Percentiles rank a stretch among this genome's conserved stretches.
phyloP scores from a whole-genome alignment of 2,329 filamentous ascomycete species.

The Myrmaecium sp. region DNA sequence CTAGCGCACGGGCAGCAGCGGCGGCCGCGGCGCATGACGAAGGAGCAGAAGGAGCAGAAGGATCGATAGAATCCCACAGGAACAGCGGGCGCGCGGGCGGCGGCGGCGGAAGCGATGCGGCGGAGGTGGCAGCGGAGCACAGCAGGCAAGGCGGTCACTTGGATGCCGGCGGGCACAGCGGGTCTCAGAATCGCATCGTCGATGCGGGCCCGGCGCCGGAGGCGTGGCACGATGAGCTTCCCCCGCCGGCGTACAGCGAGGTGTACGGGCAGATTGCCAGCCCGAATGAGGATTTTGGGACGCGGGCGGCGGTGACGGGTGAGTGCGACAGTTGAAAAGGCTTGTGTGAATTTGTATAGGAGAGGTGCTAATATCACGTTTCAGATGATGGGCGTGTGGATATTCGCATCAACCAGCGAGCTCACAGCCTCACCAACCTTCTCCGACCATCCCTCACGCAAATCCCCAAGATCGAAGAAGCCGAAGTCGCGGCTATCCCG shows the following conservation, averaged over 20 bases:
- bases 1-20: no score
- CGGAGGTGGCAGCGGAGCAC: no score
- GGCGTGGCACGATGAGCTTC: no score
- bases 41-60: no score
- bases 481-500: slow-evolving; percentile 37
- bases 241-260: slow-evolving; percentile 26
- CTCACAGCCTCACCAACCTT: slow-evolving; percentile 17
- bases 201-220: no score
- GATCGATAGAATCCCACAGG: no score
- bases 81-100: no score
- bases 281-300: slow-evolving; percentile 22
- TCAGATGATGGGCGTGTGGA: slow-evolving; percentile 22
- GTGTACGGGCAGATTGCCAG: slow-evolving; percentile 21
- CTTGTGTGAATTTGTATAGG: neutral
- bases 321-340: neutral
- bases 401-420: slow-evolving; percentile 23
- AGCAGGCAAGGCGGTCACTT: no score
- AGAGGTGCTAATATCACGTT: neutral
- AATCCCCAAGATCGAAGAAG: slow-evolving; percentile 13
- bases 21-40: no score
- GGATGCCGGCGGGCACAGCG: no score
- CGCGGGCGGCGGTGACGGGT: slow-evolving; percentile 30
- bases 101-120: no score
- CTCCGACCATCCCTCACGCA: slow-evolving; percentile 21
- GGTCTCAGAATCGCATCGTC: no score